Evolutionary conservation across 1,139 yeast genomes (phyloP).

Genomic region (Zygosaccharomyces pseudobailii): DNA sequence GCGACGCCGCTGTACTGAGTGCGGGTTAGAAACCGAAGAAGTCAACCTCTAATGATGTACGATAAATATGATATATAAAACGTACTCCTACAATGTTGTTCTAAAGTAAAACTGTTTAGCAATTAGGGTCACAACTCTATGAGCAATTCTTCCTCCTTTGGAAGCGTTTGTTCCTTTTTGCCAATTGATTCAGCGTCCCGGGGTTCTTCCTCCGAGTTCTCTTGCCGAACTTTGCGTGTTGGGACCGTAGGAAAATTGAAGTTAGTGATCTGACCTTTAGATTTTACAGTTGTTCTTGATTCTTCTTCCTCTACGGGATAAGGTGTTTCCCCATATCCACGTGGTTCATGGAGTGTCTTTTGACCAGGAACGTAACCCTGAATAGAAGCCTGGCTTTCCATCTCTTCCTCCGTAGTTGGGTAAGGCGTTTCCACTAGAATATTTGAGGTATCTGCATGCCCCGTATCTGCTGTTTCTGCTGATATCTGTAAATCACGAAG

Average conservation of each 20-base stretch:
- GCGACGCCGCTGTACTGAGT: conserved; percentile 63
- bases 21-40: conserved; percentile 87
- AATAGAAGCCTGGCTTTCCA: conserved; percentile 1
- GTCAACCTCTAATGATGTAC: conserved; percentile 34
- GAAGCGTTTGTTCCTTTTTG: conserved; percentile 11
- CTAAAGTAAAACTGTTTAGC: neutral
- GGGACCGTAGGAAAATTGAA: conserved; percentile 40
- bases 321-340: conserved; percentile 9
- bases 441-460: neutral
- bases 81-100: neutral
- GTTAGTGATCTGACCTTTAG: conserved; percentile 23
- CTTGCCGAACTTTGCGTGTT: conserved; percentile 25
- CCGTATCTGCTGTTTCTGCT: neutral
- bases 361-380: conserved; percentile 1
- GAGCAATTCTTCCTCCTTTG: conserved; percentile 31
- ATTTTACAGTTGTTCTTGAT: neutral
- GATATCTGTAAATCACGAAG: conserved; percentile 7
- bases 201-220: conserved; percentile 6
- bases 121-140: conserved; percentile 30
- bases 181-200: conserved; percentile 9
- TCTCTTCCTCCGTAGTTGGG: conserved; percentile 24
- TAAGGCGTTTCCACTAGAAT: conserved; percentile 27
- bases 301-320: conserved; percentile 22
- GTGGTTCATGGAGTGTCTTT: conserved; percentile 1
- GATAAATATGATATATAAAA: neutral